phyloP scores from a whole-genome alignment of 1,284 basidiomycete species.

The Ustanciosporium gigantosporum region DNA sequence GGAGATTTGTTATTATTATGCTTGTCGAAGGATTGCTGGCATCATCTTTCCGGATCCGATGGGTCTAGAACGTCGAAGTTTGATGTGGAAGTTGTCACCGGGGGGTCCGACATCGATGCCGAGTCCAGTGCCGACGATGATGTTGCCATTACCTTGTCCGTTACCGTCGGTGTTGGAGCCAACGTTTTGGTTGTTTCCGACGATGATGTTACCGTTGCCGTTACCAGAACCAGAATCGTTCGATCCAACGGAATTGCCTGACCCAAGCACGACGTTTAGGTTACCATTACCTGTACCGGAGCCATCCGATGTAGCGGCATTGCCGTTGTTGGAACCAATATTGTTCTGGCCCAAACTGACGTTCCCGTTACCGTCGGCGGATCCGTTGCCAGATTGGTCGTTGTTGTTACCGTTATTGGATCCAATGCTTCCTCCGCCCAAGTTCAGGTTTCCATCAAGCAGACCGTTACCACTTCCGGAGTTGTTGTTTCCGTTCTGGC shows the following conservation, averaged over 20 bases:
- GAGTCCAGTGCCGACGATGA: conserved; percentile 10
- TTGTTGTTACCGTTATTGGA: conserved; percentile 9
- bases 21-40: conserved; percentile 1
- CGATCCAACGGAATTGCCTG: conserved; percentile 11
- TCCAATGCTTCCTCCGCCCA: conserved; percentile 6
- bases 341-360: conserved; percentile 4
- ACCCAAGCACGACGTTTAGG: conserved; percentile 7
- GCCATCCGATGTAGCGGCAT: neutral
- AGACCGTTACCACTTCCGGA: conserved; percentile 2
- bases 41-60: conserved; percentile 8
- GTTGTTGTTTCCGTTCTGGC: conserved; percentile 11
- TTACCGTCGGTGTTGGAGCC: conserved; percentile 4
- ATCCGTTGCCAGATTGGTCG: conserved; percentile 1
- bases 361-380: conserved; percentile 3
- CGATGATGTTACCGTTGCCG: conserved; percentile 27
- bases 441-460: conserved; percentile 6
- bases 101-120: conserved; percentile 18
- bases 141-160: conserved; percentile 17
- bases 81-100: conserved; percentile 28
- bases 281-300: conserved; percentile 9
- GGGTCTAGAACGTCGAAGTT: conserved; percentile 5
- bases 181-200: conserved; percentile 19
- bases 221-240: conserved; percentile 10
- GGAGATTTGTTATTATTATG: too few species aligned
- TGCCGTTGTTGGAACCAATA: conserved; percentile 8